Base-by-base conservation (phyloP, 805 yeast genomes). In the Saturnispora serradocipensis region DNA sequence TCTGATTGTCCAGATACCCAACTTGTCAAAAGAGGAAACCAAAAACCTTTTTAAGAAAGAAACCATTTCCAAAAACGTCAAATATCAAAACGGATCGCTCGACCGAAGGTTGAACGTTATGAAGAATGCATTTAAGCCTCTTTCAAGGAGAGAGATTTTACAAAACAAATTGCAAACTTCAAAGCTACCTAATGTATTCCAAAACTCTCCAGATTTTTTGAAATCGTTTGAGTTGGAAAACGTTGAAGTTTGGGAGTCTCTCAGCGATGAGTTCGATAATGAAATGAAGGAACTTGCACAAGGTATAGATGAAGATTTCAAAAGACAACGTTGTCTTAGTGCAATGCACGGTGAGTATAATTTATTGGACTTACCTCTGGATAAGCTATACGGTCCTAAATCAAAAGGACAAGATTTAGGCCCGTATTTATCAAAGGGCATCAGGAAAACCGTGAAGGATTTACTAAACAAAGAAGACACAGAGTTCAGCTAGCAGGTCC, bases 221-320 rank as follows among this genome's bases (percentile, higher is more conserved):
- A 58, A 56, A 28, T 61, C 61, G 13, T 43, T 67, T 44, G 63
- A 58, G 18, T 28, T 59, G 11, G 63, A 65, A 47, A 70, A 67
- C 48, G 42, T 67, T 15, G 70, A 66, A 28, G 56, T 56, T 46
- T 64, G 68, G 65, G 65, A 61, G 47, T 48, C 59, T 27, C 56
- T 66, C 62, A 65, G 63, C 49, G 67, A 63, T 36, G 68, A 66
- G 48, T 66, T 60, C 48, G 67, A 67, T 18, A 52, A 54, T 25
- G 68, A 61, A 35, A 57, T 67, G 58, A 57, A 55, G 13, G 38
- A 51, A 3, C 45, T 53, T 34, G 54, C 56, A 39, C 27, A 36
- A 30, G 58, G 60, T 10, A 27, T 47, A n/a, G 15, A 20, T 18
- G 30, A 51, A 15, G 51, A 47, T 11, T 15, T 18, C 24, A 30